These are phyloP conservation scores for Apiospora saccharicola DNA, from an alignment of 2,329 filamentous ascomycete species.

Conservation along the genomic window DNA sequence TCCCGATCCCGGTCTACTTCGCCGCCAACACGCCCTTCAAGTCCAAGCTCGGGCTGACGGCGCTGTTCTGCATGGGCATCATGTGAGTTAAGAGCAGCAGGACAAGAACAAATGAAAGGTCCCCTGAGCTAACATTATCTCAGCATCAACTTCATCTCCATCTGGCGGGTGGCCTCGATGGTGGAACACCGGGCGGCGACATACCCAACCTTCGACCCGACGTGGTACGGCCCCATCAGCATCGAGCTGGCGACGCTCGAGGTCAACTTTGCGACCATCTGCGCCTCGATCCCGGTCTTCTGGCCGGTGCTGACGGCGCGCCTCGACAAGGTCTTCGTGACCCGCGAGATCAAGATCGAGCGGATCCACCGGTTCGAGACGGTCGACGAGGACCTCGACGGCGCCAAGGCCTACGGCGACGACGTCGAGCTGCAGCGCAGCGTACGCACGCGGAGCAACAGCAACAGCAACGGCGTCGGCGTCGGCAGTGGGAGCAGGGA, in stretches of 20 bases:
- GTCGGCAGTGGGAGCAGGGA: background rate
- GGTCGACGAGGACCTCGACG: conserved; percentile 28
- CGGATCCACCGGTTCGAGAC: conserved; percentile 30
- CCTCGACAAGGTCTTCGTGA: conserved; percentile 45
- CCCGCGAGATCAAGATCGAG: conserved; percentile 43
- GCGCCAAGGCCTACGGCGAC: background rate
- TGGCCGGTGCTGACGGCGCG: conserved; percentile 41
- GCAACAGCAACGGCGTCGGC: background rate
- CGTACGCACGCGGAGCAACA: background rate
- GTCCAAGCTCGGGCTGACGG: conserved; percentile 32
- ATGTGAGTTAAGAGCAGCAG: too few species aligned
- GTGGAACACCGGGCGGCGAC: conserved; percentile 40
- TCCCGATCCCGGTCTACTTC: conserved; percentile 36
- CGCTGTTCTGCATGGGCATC: conserved; percentile 31
- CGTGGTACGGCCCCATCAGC: conserved; percentile 41
- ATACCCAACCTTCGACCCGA: conserved; percentile 42
- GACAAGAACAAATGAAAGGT: too few species aligned
- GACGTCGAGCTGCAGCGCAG: background rate
- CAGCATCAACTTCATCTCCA: conserved; percentile 36
- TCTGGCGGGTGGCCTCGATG: conserved; percentile 41
- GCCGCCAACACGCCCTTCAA: conserved; percentile 25
- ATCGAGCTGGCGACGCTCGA: conserved; percentile 35
- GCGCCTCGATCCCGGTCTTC: conserved; percentile 44
- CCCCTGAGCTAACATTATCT: background rate
- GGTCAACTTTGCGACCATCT: conserved; percentile 35